Evolutionary conservation across 306 rosid species (phyloP).

Genomic region (Hippophae gyantsensis): DNA sequence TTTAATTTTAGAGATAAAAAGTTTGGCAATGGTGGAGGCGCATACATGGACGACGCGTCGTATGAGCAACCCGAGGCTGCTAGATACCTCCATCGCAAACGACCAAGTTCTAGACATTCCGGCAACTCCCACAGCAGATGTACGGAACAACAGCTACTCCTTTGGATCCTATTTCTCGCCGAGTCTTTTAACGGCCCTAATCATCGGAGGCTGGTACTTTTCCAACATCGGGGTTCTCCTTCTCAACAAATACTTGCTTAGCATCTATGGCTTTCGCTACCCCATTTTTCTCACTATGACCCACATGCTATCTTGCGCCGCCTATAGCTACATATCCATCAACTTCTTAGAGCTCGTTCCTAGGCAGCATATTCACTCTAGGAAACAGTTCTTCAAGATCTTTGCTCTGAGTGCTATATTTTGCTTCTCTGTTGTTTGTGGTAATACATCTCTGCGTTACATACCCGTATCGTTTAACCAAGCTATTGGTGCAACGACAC

Average conservation of each 20-base stretch:
- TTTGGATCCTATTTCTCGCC: conserved; percentile 35
- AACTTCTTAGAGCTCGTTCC: conserved; percentile 66
- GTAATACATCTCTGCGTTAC: conserved; percentile 79
- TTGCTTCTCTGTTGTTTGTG: conserved; percentile 93
- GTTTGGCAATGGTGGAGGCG: conserved; percentile 65
- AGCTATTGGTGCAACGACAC: conserved; percentile 90
- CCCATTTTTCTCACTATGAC: conserved; percentile 96
- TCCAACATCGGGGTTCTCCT: conserved; percentile 92
- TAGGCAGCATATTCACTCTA: conserved; percentile 61
- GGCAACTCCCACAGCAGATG: conserved; percentile 51
- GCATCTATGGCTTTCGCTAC: conserved; percentile 68
- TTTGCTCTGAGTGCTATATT: conserved; percentile 62
- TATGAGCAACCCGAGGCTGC: conserved; percentile 67
- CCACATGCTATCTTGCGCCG: conserved; percentile 81
- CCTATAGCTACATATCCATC: conserved; percentile 54
- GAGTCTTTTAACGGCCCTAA: conserved; percentile 27
- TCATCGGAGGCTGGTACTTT: conserved; percentile 67
- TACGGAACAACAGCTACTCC: conserved; percentile 27
- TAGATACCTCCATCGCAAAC: conserved; percentile 17
- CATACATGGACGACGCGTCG: conserved; percentile 87
- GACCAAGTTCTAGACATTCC: conserved; percentile 72
- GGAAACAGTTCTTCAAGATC: conserved; percentile 68
- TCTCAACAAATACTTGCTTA: conserved; percentile 84
- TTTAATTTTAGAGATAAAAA: conserved; percentile 13
- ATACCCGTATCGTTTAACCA: conserved; percentile 85